Conservation (phyloP, 257 asterid genomes). For the Nicotiana obtusifolia region DNA sequence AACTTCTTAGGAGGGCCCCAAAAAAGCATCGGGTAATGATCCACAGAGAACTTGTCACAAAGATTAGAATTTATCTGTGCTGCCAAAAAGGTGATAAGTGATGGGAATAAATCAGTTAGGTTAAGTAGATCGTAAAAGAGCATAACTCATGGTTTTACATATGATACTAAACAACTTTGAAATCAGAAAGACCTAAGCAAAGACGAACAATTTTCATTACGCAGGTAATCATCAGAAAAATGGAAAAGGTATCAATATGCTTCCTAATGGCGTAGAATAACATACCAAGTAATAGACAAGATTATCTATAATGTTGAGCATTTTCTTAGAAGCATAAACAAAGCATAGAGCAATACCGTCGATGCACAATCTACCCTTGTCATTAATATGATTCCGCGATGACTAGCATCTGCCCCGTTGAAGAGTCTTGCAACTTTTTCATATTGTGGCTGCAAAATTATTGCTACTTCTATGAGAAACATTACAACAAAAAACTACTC, state of each 20-base stretch:
- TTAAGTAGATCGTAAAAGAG: neutral
- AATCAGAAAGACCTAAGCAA: neutral
- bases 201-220: neutral
- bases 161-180: neutral
- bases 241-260: neutral
- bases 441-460: constrained; percentile 71
- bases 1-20: constrained; percentile 91
- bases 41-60: constrained; percentile 81
- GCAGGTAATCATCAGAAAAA: neutral
- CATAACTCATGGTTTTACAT: neutral
- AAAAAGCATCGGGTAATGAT: constrained; percentile 69
- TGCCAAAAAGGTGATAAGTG: constrained; percentile 60
- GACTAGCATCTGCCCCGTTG: constrained; percentile 79
- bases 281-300: neutral
- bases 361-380: constrained; percentile 89
- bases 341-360: constrained; percentile 51
- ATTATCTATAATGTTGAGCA: neutral
- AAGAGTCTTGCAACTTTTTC: constrained; percentile 91
- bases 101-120: constrained; percentile 31
- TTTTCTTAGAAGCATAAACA: neutral
- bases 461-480: constrained; percentile 20
- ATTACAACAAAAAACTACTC: neutral
- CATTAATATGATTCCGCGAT: constrained; percentile 83
- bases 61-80: constrained; percentile 81
- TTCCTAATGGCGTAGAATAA: neutral